Conservation (phyloP, 306 rosid genomes). For the Prosopis cineraria region DNA sequence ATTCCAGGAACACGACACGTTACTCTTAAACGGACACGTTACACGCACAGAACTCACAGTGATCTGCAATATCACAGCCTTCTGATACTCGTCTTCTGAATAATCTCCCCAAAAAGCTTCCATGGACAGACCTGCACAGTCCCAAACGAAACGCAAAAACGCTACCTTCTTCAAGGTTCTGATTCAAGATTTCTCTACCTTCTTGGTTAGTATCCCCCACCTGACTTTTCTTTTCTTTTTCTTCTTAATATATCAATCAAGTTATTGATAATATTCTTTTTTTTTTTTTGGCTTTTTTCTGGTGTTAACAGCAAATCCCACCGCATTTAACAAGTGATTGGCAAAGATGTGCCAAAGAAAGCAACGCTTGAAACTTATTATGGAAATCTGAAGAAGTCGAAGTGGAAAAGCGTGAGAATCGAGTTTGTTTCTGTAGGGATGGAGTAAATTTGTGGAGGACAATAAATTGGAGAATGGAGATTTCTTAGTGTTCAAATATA, state of each 20-base stretch:
- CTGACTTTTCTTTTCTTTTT: not conserved
- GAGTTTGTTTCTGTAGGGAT: not conserved
- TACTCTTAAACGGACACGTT: not conserved
- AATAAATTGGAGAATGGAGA: not conserved
- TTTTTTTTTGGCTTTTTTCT: not conserved
- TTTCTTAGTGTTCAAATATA: not conserved
- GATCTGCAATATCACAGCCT: not conserved
- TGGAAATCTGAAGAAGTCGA: not conserved
- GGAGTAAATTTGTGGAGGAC: not conserved
- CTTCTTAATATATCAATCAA: not conserved
- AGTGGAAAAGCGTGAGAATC: not conserved
- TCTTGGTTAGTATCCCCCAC: not conserved
- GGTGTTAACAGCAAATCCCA: not conserved
- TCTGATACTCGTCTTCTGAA: not conserved
- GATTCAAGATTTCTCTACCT: not conserved
- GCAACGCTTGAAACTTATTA: not conserved
- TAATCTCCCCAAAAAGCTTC: not conserved
- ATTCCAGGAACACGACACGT: not conserved
- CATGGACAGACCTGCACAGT: not conserved
- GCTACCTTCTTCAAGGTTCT: not conserved
- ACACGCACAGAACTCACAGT: not conserved
- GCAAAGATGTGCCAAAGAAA: not conserved
- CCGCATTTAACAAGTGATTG: not conserved
- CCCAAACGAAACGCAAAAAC: not conserved
- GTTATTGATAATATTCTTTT: not conserved